These are phyloP conservation scores for Podospora anserina DNA, from an alignment of 495 filamentous ascomycete genomes.

Conservation along the genomic window DNA sequence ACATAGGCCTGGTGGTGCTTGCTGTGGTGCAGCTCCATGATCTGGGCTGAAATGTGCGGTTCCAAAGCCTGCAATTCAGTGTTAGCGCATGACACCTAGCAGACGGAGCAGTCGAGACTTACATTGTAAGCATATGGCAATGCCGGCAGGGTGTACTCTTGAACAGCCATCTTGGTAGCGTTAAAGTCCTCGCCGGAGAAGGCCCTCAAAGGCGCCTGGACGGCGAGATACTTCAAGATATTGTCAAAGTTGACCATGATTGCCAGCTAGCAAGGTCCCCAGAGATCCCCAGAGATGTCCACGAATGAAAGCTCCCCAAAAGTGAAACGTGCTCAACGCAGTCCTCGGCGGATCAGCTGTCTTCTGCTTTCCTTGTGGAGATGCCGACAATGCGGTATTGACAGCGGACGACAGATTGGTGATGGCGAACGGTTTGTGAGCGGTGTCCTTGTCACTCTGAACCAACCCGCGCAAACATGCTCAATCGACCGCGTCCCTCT, in stretches of 20 bases:
- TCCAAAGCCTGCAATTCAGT: constrained; percentile 64
- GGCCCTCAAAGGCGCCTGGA: constrained; percentile 26
- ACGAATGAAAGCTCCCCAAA: background rate
- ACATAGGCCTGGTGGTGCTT: constrained; percentile 75
- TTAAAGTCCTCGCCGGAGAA: constrained; percentile 26
- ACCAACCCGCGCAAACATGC: constrained; percentile 36
- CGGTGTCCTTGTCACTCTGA: background rate
- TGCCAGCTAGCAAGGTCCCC: background rate
- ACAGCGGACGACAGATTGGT: background rate
- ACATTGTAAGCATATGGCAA: constrained; percentile 49
- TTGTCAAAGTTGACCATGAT: constrained; percentile 34
- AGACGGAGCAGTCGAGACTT: constrained; percentile 18
- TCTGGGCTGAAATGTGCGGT: constrained; percentile 83
- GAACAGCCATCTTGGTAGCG: constrained; percentile 30
- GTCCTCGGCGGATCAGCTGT: background rate
- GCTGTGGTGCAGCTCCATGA: constrained; percentile 85
- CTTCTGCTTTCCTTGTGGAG: background rate
- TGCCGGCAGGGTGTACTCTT: constrained; percentile 38
- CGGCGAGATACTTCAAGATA: constrained; percentile 30
- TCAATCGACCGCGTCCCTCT: constrained; percentile 24
- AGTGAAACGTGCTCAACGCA: constrained; percentile 21
- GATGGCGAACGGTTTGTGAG: background rate
- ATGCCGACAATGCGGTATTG: background rate
- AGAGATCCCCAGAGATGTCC: constrained; percentile 2
- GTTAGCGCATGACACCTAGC: background rate